Conservation (phyloP, 345 rosid species). For the Acer negundo region DNA sequence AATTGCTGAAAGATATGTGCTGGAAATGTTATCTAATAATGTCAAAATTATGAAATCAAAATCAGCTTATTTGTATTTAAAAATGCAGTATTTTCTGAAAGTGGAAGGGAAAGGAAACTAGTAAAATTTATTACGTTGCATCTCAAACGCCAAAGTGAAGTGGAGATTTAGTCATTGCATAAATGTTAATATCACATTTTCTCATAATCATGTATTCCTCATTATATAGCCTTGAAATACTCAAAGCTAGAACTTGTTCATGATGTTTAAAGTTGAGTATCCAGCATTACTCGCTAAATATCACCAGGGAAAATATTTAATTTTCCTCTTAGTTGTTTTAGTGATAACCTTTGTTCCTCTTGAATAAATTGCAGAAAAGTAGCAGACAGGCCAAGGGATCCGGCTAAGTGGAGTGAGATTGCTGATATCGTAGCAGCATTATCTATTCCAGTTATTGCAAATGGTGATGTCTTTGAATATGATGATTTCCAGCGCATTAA, state of each 20-base stretch:
- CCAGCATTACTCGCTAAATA: neutral
- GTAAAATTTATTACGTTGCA: neutral
- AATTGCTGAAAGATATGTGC: constrained; percentile 5
- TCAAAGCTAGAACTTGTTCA: neutral
- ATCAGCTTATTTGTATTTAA: neutral
- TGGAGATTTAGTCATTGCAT: neutral
- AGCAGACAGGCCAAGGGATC: constrained; percentile 91
- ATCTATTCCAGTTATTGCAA: constrained; percentile 92
- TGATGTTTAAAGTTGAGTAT: neutral
- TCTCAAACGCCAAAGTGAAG: neutral
- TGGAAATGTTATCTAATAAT: neutral
- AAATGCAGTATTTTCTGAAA: neutral
- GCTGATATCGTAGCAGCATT: constrained; percentile 79
- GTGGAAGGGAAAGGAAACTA: neutral
- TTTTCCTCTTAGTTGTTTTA: constrained; percentile 7
- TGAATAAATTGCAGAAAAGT: constrained; percentile 59
- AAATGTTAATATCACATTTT: neutral
- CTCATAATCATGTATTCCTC: neutral
- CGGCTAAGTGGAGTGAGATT: constrained; percentile 91
- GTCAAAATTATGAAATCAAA: neutral
- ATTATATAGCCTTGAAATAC: neutral
- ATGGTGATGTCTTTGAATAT: constrained; percentile 88
- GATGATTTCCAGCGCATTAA: constrained; percentile 67
- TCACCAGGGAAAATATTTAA: constrained; percentile 2
- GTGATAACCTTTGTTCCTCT: constrained; percentile 16